phyloP scores from a whole-genome alignment of 768 basidiomycete species.

The Pulveroboletus frians region DNA sequence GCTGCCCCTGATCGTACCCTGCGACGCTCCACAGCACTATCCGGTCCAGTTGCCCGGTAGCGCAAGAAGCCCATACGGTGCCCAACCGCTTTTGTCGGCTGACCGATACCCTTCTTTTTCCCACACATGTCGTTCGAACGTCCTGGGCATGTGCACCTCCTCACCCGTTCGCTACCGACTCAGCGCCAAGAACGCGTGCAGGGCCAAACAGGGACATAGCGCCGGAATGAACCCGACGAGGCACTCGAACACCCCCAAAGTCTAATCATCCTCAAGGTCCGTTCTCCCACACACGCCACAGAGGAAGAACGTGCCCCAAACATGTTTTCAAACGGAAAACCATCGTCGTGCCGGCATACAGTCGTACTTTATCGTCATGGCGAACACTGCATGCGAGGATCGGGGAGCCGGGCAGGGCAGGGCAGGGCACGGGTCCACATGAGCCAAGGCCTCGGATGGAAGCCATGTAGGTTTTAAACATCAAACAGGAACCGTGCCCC shows the following conservation, averaged over 20 bases:
- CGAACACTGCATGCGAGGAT: neutral
- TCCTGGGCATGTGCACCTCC: constrained; percentile 14
- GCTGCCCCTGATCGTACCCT: neutral
- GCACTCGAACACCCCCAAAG: constrained; percentile 1
- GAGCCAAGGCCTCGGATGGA: neutral
- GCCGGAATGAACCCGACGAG: too few species aligned
- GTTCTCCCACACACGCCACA: neutral
- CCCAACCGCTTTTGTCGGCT: too few species aligned
- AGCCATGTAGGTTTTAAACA: neutral
- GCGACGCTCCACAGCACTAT: neutral
- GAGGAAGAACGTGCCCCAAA: neutral
- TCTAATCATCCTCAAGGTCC: constrained; percentile 7
- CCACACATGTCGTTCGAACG: neutral
- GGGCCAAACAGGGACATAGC: too few species aligned
- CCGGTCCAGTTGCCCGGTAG: constrained; percentile 1
- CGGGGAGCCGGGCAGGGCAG: neutral
- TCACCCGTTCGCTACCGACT: constrained; percentile 22
- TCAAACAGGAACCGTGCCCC: neutral
- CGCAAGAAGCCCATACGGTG: neutral
- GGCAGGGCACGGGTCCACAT: neutral
- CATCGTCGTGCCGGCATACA: neutral
- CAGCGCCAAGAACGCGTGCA: too few species aligned
- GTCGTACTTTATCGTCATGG: neutral
- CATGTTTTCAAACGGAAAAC: neutral
- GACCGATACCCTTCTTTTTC: neutral